Evolutionary conservation across 257 asterid species (phyloP).

Genomic region (Nicotiana noctiflora): DNA sequence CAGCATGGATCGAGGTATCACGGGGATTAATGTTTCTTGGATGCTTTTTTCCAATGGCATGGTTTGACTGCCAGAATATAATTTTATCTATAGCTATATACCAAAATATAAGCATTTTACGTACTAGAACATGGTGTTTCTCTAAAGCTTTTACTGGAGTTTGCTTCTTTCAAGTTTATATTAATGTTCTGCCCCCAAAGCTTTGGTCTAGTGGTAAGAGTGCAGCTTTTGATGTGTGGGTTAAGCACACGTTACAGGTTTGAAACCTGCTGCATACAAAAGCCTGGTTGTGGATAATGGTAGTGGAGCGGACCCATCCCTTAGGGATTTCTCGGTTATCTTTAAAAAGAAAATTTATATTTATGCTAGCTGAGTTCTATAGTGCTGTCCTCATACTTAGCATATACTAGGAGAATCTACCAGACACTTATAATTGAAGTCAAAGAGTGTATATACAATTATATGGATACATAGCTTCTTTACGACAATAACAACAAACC

Average conservation of each 20-base stretch:
- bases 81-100: neutral
- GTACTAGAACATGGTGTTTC: neutral
- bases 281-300: no score
- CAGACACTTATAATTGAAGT: neutral
- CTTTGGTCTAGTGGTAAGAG: no score
- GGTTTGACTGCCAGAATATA: neutral
- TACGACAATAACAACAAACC: no score
- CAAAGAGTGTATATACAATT: neutral
- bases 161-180: neutral
- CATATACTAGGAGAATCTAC: neutral
- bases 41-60: neutral
- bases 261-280: no score
- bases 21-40: neutral
- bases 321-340: neutral
- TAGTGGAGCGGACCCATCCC: neutral
- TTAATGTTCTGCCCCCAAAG: neutral
- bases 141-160: neutral
- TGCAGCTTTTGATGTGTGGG: no score
- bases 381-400: neutral
- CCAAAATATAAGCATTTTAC: neutral
- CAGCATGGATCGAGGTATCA: constrained; percentile 66
- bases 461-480: neutral
- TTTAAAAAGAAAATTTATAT: neutral
- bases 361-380: neutral
- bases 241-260: no score